A percentile compares a stretch with the other conserved stretches of the same genome.
Evolutionary conservation across 1,139 yeast genomes (phyloP).

Genomic region (Meyerozyma athensensis): DNA sequence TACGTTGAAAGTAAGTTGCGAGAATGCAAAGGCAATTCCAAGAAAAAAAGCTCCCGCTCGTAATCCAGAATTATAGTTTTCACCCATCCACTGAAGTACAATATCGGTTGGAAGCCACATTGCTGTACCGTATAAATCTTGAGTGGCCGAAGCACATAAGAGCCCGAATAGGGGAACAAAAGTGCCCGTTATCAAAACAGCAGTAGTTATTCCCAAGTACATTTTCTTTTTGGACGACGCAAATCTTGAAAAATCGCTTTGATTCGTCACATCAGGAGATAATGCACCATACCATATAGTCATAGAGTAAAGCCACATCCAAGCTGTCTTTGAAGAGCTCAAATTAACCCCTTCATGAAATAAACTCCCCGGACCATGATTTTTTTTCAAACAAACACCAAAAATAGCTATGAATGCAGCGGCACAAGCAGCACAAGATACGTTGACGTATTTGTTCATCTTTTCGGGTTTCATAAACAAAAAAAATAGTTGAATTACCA

Average conservation of each 20-base stretch:
- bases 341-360: neutral
- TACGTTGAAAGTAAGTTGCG: constrained; percentile 21
- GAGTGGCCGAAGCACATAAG: constrained; percentile 27
- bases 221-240: constrained; percentile 16
- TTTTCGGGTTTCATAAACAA: constrained; percentile 5
- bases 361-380: constrained; percentile 4
- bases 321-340: constrained; percentile 4
- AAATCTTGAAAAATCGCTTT: constrained; percentile 6
- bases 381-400: constrained; percentile 3
- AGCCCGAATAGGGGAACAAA: constrained; percentile 20
- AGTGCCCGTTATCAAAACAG: constrained; percentile 18
- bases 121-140: constrained; percentile 19
- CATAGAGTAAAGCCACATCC: constrained; percentile 7
- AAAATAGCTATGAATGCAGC: constrained; percentile 5
- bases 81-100: constrained; percentile 21
- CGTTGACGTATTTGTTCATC: constrained; percentile 5
- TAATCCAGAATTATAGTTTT: constrained; percentile 17
- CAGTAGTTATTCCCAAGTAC: constrained; percentile 13
- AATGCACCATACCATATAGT: constrained; percentile 7
- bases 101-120: constrained; percentile 35
- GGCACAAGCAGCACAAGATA: constrained; percentile 2
- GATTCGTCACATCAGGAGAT: constrained; percentile 6
- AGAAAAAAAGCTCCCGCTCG: constrained; percentile 32
- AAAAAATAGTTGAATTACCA: constrained; percentile 4
- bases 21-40: constrained; percentile 16